Percentiles rank a stretch among this genome's conserved stretches.
These are phyloP conservation scores for Colletotrichum sojae DNA, from an alignment of 2,329 filamentous ascomycete species.

Conservation along the genomic window DNA sequence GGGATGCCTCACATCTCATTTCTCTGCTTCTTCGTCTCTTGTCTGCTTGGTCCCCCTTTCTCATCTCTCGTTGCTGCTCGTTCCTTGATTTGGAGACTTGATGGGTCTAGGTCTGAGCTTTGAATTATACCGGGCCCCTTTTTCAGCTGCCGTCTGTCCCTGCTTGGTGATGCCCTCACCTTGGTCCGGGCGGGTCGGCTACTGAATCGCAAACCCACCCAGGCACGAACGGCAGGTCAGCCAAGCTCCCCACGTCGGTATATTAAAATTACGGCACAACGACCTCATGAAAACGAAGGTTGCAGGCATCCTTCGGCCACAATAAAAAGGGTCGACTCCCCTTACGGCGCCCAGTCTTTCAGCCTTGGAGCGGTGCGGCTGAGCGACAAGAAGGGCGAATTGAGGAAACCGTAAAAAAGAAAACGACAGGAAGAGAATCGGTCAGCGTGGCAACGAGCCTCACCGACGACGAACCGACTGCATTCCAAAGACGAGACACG, in stretches of 20 bases:
- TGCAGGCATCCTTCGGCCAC: constrained; percentile 18
- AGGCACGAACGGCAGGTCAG: constrained; percentile 25
- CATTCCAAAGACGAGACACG: too few species aligned
- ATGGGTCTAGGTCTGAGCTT: constrained; percentile 2
- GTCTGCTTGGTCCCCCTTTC: constrained; percentile 1
- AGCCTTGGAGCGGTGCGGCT: constrained; percentile 9
- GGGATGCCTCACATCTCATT: constrained; percentile 13
- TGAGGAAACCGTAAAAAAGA: background rate
- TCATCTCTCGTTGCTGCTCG: background rate
- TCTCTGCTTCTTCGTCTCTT: background rate
- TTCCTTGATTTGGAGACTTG: background rate
- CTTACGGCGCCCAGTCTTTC: background rate
- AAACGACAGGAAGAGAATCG: background rate
- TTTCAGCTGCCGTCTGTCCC: constrained; percentile 5
- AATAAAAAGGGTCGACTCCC: constrained; percentile 21
- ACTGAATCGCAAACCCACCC: constrained; percentile 39
- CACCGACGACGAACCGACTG: background rate
- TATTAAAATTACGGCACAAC: constrained; percentile 41
- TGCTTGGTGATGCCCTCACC: constrained; percentile 33
- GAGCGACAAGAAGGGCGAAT: background rate
- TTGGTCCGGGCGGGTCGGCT: constrained; percentile 34
- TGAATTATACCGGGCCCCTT: background rate
- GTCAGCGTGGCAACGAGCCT: background rate
- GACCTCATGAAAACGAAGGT: constrained; percentile 31
- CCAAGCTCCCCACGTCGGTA: constrained; percentile 37